Evolutionary conservation across 1,139 yeast genomes (phyloP), one percentile per base, ranked within the genome.

Genomic region (Debaryomycetaceae sp.): DNA sequence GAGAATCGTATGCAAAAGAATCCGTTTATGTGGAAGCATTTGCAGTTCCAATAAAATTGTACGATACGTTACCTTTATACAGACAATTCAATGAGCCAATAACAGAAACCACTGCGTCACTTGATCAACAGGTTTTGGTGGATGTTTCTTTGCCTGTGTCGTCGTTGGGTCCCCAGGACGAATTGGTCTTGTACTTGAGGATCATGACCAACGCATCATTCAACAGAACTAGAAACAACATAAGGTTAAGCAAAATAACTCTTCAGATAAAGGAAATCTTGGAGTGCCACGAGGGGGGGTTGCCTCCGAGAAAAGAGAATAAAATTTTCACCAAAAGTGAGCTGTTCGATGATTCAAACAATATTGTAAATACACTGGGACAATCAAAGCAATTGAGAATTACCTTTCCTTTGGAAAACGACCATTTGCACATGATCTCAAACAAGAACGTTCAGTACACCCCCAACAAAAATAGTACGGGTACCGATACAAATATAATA

Each of bases 1-100:
- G 76, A 1, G 60, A 58, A 18, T 46, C 61, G 3, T 60, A 52
- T 14, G 65, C 59, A 11, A 53, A 50, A n/a, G 77, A 70, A 42
- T 40, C 52, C 16, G 54, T 52, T 34, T 63, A 52, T 46, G 45
- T 59, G 36, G 75, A 69, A 34, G 38, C 52, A 26, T 76, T 77
- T 50, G 79, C 81, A 0, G 57, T 78, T 3, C 67, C 73, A 1
- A 65, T 78, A 28, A 75, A 74, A 42, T 50, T 69, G 14, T 78
- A 73, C 53, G 82, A 78, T 50, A 66, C 78, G 2, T 60, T 78
- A 29, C 83, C 83, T 2, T 54, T 78, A 6, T 78, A 76, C 48
- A 58, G 81, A 19, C 81, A 77, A 52, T 70, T 72, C 59, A 63
- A 75, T 55, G 73, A 81, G 57, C 75, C 83, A 14, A 58, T 68